phyloP scores from a whole-genome alignment of 345 rosid genomes.

The Heritiera fomes region DNA sequence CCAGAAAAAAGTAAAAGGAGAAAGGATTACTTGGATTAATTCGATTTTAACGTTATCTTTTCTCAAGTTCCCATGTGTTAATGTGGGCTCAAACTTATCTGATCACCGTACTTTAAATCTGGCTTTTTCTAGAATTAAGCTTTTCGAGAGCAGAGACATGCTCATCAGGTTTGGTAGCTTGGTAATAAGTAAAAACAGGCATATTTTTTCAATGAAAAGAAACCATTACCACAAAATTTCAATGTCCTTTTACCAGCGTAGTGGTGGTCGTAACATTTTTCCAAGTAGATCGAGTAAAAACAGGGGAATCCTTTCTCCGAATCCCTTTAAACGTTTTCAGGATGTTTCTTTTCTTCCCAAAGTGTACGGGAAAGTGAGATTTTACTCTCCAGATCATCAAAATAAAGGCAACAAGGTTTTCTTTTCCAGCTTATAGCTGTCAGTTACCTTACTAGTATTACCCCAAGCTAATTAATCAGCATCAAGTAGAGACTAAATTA shows the following conservation, averaged over 20 bases:
- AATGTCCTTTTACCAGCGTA: background rate
- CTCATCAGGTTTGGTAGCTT: background rate
- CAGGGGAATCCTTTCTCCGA: background rate
- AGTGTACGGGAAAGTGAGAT: background rate
- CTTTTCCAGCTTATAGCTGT: background rate
- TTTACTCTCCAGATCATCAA: background rate
- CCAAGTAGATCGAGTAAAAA: too few species aligned
- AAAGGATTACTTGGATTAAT: slow-evolving; percentile 15
- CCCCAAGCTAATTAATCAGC: too few species aligned
- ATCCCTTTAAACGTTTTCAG: background rate
- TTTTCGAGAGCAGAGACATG: background rate
- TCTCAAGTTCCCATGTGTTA: slow-evolving; percentile 21
- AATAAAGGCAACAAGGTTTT: background rate
- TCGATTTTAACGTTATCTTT: slow-evolving; percentile 11
- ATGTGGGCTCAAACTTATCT: background rate
- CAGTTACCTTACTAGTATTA: too few species aligned
- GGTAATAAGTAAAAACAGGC: background rate
- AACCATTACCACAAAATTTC: background rate
- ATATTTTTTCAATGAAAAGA: background rate
- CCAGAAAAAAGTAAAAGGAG: slow-evolving; percentile 4
- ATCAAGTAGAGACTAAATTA: too few species aligned
- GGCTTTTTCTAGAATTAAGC: background rate
- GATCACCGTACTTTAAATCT: background rate
- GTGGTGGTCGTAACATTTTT: background rate
- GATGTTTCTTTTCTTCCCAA: background rate